phyloP scores from a whole-genome alignment of 1,284 basidiomycete genomes.

The Boletus sp. region DNA sequence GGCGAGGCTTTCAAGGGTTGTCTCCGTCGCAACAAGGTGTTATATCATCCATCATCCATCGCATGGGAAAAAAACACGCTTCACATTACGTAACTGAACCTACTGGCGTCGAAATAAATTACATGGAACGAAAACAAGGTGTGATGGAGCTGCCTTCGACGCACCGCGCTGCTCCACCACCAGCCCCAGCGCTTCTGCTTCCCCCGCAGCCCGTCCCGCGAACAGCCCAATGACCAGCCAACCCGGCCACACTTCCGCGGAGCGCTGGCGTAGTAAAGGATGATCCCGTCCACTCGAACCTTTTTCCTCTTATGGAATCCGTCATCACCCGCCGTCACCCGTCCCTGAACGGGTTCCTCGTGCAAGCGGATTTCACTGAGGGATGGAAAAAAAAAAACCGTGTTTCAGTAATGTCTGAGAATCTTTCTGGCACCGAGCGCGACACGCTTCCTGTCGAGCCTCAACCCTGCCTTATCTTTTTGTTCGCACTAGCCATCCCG shows the following conservation, averaged over 20 bases:
- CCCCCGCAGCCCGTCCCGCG: constrained; percentile 4
- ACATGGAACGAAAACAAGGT: neutral
- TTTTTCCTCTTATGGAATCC: constrained; percentile 21
- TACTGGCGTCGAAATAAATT: constrained; percentile 15
- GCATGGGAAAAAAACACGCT: constrained; percentile 35
- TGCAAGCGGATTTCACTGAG: constrained; percentile 3
- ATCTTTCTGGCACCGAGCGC: neutral
- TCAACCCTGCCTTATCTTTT: too few species aligned
- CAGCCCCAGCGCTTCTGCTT: constrained; percentile 8
- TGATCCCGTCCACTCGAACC: constrained; percentile 18
- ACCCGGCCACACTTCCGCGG: constrained; percentile 24
- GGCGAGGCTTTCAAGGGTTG: constrained; percentile 1
- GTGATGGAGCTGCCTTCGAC: neutral
- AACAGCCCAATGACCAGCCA: neutral
- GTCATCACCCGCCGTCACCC: constrained; percentile 23
- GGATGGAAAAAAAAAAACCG: neutral
- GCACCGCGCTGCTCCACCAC: neutral
- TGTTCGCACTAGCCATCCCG: too few species aligned
- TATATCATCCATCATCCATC: constrained; percentile 34
- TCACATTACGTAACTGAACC: constrained; percentile 20
- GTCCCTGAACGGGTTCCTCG: constrained; percentile 32
- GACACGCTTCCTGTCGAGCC: neutral
- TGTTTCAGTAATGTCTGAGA: constrained; percentile 27
- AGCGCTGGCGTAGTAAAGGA: constrained; percentile 16
- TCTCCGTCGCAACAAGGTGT: constrained; percentile 33